Percentiles rank a stretch among this genome's conserved stretches.
phyloP scores from a whole-genome alignment of 768 basidiomycete genomes.

The Flagelloscypha sp. region DNA sequence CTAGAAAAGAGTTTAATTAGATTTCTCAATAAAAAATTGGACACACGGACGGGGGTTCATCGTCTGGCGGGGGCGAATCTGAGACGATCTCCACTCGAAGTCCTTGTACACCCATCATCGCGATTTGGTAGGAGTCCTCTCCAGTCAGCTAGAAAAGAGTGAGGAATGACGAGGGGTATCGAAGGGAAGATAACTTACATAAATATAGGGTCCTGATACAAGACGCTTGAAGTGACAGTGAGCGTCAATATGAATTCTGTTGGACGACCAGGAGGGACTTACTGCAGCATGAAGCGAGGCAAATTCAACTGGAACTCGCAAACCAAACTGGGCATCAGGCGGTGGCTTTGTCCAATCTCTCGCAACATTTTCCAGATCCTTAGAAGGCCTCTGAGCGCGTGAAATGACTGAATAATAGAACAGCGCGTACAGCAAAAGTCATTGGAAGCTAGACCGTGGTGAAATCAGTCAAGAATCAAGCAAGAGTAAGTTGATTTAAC shows the following conservation, averaged over 20 bases:
- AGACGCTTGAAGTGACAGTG: conserved; percentile 44
- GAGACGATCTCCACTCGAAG: conserved; percentile 80
- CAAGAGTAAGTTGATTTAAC: conserved; percentile 24
- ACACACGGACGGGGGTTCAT: conserved; percentile 70
- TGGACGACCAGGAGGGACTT: conserved; percentile 21
- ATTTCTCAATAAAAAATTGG: no score
- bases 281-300: conserved; percentile 81
- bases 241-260: conserved; percentile 12
- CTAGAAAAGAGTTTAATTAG: no score
- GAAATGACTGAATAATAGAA: conserved; percentile 3
- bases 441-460: conserved; percentile 49
- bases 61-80: conserved; percentile 78
- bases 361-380: conserved; percentile 78
- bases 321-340: conserved; percentile 63
- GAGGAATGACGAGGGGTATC: conserved; percentile 7
- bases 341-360: conserved; percentile 85
- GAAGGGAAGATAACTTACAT: conserved; percentile 38
- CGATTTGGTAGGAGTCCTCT: conserved; percentile 85
- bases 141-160: conserved; percentile 51
- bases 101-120: conserved; percentile 75
- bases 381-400: conserved; percentile 6
- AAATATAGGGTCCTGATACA: conserved; percentile 77
- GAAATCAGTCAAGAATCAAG: conserved; percentile 7
- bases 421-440: conserved; percentile 46
- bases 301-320: conserved; percentile 82